Evolutionary conservation across 768 basidiomycete species (phyloP), one percentile per base, ranked within the genome.

Genomic region (Neoboletus brunneissimus): DNA sequence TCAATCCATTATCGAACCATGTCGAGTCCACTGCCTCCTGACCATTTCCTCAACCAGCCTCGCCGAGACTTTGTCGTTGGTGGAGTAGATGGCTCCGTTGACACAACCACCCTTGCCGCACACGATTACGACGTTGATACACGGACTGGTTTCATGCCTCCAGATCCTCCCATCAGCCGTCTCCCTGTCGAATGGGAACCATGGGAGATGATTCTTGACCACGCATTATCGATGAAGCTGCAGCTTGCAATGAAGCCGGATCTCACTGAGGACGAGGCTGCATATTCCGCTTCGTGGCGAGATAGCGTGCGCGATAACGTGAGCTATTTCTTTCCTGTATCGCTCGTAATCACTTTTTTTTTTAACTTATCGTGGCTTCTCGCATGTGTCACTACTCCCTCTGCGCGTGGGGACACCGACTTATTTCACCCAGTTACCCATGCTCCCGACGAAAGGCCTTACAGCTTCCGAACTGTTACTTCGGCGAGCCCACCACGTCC

Each of bases 111-210:
- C 13, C 81, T 89, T 56, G 87, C 89, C 11, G 86, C 88, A 3
- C 88, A 89, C 61, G 89, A 90, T 76, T 98, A 93, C 76, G 94
- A 98, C 69, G 90, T 98, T 57, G 93, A 95, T 69, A 86, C 88
- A 11, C 78, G 85, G 16, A 92, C 93, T 0, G 95, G 96, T 0
- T 98, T 98, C 71, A 87, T 98, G 84, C 90, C 95, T 3, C 87
- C 89, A 0, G 77, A 83, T 15, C 81, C 85, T 0, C 94, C 94
- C 2, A 69, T 87, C 0, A 62, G 73, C 8, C 81, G 87, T 22
- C 78, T 96, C 2, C 85, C 87, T 0, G 54, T 40, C 1, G 68
- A 73, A 53, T 96, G 84, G 82, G 85, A 84, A 43, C 65, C 74
- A 44, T 98, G 91, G 94, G 93, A 96, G 68, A 69, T 65, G 11